Percentiles rank a stretch among this genome's conserved stretches.
phyloP scores from a whole-genome alignment of 2,329 filamentous ascomycete genomes.

The Diaporthe amygdali region DNA sequence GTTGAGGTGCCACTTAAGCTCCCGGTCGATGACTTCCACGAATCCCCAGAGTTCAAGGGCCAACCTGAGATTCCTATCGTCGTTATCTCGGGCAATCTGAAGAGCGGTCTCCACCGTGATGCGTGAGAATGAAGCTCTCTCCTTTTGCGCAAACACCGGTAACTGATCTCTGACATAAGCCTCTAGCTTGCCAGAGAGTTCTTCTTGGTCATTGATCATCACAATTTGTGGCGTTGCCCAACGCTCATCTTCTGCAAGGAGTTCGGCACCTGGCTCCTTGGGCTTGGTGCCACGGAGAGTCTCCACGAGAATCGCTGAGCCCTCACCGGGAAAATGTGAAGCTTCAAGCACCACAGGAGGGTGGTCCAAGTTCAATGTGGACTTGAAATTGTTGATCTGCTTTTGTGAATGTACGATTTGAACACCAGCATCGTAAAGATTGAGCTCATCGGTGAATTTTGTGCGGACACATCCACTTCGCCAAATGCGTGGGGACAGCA shows the following conservation, averaged over 20 bases:
- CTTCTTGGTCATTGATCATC: constrained; percentile 67
- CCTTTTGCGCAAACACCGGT: constrained; percentile 61
- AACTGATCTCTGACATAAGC: constrained; percentile 64
- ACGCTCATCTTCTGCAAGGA: constrained; percentile 38
- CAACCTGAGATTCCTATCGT: constrained; percentile 60
- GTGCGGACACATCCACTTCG: constrained; percentile 67
- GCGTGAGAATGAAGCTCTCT: constrained; percentile 65
- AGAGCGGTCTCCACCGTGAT: constrained; percentile 59
- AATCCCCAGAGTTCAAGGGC: constrained; percentile 69
- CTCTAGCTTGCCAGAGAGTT: constrained; percentile 64
- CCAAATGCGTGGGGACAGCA: constrained; percentile 69
- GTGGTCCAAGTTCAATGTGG: constrained; percentile 52
- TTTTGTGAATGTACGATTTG: constrained; percentile 67
- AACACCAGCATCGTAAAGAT: constrained; percentile 68
- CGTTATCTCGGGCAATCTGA: constrained; percentile 50
- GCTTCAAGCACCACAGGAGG: constrained; percentile 59
- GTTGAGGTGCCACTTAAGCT: constrained; percentile 64
- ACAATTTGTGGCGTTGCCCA: constrained; percentile 45
- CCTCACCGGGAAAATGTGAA: constrained; percentile 62
- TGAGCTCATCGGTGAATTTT: constrained; percentile 64
- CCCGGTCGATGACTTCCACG: constrained; percentile 69
- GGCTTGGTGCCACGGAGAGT: constrained; percentile 45
- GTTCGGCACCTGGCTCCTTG: constrained; percentile 38
- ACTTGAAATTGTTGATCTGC: constrained; percentile 61
- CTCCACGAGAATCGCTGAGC: constrained; percentile 48